These are phyloP conservation scores for Solanum tarijense DNA, from an alignment of 257 asterid genomes.

Conservation along the genomic window DNA sequence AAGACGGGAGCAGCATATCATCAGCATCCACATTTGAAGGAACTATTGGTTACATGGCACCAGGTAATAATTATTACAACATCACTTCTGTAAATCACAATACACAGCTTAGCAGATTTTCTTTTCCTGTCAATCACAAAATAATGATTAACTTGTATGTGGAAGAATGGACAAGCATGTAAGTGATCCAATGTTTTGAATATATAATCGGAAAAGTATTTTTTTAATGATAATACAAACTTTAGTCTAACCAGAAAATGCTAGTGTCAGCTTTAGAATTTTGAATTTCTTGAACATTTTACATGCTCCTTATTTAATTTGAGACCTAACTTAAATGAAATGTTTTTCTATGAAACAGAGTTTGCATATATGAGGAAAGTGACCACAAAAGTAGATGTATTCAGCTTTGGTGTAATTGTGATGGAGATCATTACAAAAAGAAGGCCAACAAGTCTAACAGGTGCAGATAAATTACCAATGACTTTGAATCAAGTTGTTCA, in stretches of 20 bases:
- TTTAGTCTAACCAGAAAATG: background rate
- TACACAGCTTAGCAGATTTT: background rate
- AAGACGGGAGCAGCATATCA: slow-evolving; percentile 28
- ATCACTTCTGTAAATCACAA: background rate
- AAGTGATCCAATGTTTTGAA: background rate
- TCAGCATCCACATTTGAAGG: slow-evolving; percentile 66
- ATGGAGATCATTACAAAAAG: slow-evolving; percentile 65
- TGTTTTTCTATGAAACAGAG: slow-evolving; percentile 32
- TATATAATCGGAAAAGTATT: background rate
- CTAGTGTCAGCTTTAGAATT: background rate
- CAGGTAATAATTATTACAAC: slow-evolving; percentile 37
- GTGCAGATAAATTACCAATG: slow-evolving; percentile 40
- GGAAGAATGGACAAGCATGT: background rate
- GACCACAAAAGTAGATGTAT: slow-evolving; percentile 66
- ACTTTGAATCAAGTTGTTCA: slow-evolving; percentile 58
- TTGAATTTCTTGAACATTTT: background rate
- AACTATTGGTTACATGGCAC: slow-evolving; percentile 89
- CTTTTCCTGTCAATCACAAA: background rate
- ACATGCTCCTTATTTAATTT: background rate
- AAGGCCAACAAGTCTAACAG: slow-evolving; percentile 63
- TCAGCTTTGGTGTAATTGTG: slow-evolving; percentile 70
- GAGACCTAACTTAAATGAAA: background rate
- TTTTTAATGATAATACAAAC: background rate
- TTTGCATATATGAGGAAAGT: slow-evolving; percentile 71
- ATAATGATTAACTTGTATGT: background rate